Percentiles rank a stretch among this genome's conserved stretches.
Evolutionary conservation across 169 alveolate genomes (phyloP).

Genomic region (Cryptosporidium sp.): DNA sequence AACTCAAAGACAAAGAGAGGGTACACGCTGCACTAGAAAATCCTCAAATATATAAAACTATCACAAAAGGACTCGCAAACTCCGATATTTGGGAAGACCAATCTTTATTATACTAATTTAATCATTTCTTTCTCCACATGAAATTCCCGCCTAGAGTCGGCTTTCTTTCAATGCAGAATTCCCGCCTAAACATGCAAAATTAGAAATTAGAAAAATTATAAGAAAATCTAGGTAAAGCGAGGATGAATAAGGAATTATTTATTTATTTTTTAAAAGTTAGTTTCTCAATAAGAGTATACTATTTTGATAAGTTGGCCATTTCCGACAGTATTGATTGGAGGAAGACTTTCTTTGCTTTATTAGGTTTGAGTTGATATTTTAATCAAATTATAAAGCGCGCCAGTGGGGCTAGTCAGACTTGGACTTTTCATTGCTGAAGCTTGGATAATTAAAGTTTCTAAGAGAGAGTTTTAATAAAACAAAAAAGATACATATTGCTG

Average conservation of each 20-base stretch:
- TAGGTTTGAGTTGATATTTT: slow-evolving; percentile 4
- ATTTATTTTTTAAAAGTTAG: neutral
- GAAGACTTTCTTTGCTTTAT: neutral
- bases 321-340: neutral
- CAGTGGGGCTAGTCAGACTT: slow-evolving; percentile 2
- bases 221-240: neutral
- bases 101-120: slow-evolving; percentile 12
- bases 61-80: slow-evolving; percentile 77
- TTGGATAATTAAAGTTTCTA: slow-evolving; percentile 15
- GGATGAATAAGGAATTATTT: neutral
- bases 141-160: neutral
- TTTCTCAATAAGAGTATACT: neutral
- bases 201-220: neutral
- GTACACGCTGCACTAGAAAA: slow-evolving; percentile 96
- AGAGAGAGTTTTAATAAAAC: slow-evolving; percentile 25
- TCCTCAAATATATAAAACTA: slow-evolving; percentile 85
- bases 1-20: slow-evolving; percentile 96
- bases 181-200: slow-evolving; percentile 22
- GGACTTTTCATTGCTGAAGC: neutral
- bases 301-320: neutral
- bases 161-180: neutral
- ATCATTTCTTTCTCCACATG: slow-evolving; percentile 5
- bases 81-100: slow-evolving; percentile 58
- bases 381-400: neutral
- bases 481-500: slow-evolving; percentile 12